Evolutionary conservation across 768 basidiomycete species (phyloP), one percentile per base, ranked within the genome.

Genomic region (Amanita thiersii): DNA sequence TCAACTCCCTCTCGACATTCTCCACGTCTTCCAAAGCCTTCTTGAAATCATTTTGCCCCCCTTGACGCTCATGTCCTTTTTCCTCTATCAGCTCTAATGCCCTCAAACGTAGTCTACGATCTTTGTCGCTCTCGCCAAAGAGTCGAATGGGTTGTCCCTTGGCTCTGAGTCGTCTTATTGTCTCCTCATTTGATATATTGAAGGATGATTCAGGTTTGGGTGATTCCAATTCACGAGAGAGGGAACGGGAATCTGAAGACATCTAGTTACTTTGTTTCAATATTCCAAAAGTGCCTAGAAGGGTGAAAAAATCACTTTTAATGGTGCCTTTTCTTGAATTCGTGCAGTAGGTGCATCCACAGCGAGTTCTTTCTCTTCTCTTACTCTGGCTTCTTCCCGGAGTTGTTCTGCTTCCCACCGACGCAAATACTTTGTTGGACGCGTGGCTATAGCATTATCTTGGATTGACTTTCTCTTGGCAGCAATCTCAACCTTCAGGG

Each of bases 11-110:
- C 55, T 87, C 84, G 7, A 75, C 76, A 47, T 77, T 85, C 59
- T 90, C 89, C 5, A 90, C 86, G 50, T 91, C 89, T 56, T 90
- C 88, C 39, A 93, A 57, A 1, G 75, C 86, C 68, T 80, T 86
- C 57, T 82, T 90, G 63, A 98, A 97, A 57, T 98, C 96, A 55
- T 98, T 98, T 58, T 91, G 88, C 1, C 90, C 89, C 18, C 81
- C 84, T 38, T 79, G 79, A 24, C 78, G 72, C 43, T 88, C 83
- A 45, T 79, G 74, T 2, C 81, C 86, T 40, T 82, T 85, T 62
- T 92, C 89, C 55, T 99, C 96, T 42, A 97, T 87, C 26, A 99
- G 77, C 57, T 99, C 96, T 11, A 99, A 67, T 1, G 96, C 94
- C 39, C 96, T 78, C 10, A 99, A 65, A 10, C 96, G 79, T 10